These are phyloP conservation scores for Cyberlindnera sargentensis DNA, from an alignment of 805 yeast species.

Conservation along the genomic window DNA sequence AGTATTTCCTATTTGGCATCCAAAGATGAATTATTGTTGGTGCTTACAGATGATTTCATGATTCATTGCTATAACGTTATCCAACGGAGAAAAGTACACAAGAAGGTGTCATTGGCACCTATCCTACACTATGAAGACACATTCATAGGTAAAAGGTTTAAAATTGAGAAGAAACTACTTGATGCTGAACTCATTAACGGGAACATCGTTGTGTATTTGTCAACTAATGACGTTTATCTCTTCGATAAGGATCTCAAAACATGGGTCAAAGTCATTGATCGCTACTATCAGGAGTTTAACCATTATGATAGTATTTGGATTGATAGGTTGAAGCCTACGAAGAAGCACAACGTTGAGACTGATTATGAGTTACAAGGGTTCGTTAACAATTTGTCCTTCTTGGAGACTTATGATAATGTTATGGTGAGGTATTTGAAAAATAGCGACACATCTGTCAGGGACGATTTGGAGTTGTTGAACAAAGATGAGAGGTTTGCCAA, in stretches of 20 bases:
- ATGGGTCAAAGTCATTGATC: conserved; percentile 45
- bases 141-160: conserved; percentile 9
- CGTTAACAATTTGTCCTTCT: conserved; percentile 10
- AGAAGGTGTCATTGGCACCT: conserved; percentile 46
- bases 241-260: conserved; percentile 34
- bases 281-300: conserved; percentile 8
- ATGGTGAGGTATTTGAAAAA: conserved; percentile 5
- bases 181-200: conserved; percentile 29
- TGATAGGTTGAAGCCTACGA: conserved; percentile 4
- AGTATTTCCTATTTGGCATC: conserved; percentile 35
- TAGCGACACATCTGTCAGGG: conserved; percentile 2
- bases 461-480: background rate
- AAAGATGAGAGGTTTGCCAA: conserved; percentile 1
- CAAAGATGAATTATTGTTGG: conserved; percentile 28
- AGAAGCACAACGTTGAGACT: background rate
- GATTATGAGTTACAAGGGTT: conserved; percentile 3
- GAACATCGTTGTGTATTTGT: conserved; percentile 38
- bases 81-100: conserved; percentile 27
- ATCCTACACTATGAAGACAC: conserved; percentile 34
- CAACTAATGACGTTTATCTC: conserved; percentile 31
- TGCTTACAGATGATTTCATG: conserved; percentile 44
- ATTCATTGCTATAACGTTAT: conserved; percentile 45
- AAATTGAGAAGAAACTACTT: conserved; percentile 16
- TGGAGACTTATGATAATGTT: conserved; percentile 14
- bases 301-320: conserved; percentile 15